These are phyloP conservation scores for Calonectria crousiana DNA, from an alignment of 2,329 filamentous ascomycete genomes.

Conservation along the genomic window DNA sequence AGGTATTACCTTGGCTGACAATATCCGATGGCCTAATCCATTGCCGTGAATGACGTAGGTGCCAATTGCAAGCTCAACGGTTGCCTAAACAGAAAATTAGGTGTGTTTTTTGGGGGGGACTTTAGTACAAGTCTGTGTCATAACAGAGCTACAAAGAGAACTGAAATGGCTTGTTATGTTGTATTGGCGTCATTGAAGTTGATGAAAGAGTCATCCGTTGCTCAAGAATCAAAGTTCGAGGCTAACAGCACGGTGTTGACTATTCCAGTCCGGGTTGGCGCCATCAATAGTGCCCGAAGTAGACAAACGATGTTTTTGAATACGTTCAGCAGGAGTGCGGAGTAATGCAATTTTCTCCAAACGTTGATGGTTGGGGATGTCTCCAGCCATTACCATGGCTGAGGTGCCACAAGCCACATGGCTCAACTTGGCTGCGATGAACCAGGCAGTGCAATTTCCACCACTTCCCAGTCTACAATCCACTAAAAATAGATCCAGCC, in stretches of 20 bases:
- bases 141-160: neutral
- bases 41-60: conserved; percentile 28
- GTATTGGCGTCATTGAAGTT: neutral
- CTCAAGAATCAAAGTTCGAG: neutral
- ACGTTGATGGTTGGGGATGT: neutral
- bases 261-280: neutral
- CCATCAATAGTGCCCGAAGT: neutral
- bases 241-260: neutral
- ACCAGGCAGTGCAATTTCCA: no score
- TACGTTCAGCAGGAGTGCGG: neutral
- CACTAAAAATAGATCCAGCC: no score
- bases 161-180: neutral
- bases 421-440: neutral
- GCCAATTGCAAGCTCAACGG: conserved; percentile 29
- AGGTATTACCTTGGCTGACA: neutral
- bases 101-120: neutral
- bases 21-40: conserved; percentile 28
- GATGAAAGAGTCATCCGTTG: neutral
- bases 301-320: neutral
- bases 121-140: neutral
- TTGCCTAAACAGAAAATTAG: conserved; percentile 20
- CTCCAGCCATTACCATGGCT: neutral
- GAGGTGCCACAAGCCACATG: neutral
- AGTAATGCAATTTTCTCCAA: neutral
- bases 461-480: neutral